phyloP scores from a whole-genome alignment of 192 early-diverging fungal genomes.

The Coemansia umbellata region DNA sequence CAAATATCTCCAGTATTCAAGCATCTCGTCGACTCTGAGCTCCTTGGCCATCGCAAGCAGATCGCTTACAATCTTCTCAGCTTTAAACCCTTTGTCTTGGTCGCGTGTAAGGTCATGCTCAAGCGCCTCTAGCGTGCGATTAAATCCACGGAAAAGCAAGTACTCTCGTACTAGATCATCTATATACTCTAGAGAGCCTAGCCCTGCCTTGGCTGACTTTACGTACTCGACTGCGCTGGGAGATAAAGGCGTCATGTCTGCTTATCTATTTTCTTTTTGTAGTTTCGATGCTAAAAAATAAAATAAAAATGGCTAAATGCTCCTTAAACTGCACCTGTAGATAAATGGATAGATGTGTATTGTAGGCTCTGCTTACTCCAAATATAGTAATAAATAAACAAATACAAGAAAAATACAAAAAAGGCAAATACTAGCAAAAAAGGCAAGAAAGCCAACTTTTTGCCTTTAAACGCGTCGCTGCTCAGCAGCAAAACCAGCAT shows the following conservation, averaged over 20 bases:
- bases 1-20: constrained; percentile 47
- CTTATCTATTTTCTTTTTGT: too few relatives aligned
- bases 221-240: constrained; percentile 27
- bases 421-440: not conserved
- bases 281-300: too few relatives aligned
- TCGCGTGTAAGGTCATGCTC: constrained; percentile 38
- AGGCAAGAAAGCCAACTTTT: not conserved
- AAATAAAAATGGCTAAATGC: too few relatives aligned
- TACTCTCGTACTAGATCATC: constrained; percentile 51
- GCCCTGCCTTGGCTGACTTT: constrained; percentile 45
- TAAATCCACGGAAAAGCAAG: constrained; percentile 46
- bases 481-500: not conserved
- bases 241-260: constrained; percentile 16
- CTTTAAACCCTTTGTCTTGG: constrained; percentile 43
- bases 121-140: constrained; percentile 28
- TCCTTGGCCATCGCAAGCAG: constrained; percentile 35
- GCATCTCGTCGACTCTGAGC: constrained; percentile 18
- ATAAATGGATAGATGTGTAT: too few relatives aligned
- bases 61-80: constrained; percentile 34
- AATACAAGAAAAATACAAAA: not conserved
- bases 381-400: not conserved
- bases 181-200: constrained; percentile 46
- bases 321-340: too few relatives aligned
- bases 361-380: too few relatives aligned
- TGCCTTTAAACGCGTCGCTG: too few relatives aligned